phyloP scores from a whole-genome alignment of 2,329 filamentous ascomycete genomes.

The Ascomycota sp. region DNA sequence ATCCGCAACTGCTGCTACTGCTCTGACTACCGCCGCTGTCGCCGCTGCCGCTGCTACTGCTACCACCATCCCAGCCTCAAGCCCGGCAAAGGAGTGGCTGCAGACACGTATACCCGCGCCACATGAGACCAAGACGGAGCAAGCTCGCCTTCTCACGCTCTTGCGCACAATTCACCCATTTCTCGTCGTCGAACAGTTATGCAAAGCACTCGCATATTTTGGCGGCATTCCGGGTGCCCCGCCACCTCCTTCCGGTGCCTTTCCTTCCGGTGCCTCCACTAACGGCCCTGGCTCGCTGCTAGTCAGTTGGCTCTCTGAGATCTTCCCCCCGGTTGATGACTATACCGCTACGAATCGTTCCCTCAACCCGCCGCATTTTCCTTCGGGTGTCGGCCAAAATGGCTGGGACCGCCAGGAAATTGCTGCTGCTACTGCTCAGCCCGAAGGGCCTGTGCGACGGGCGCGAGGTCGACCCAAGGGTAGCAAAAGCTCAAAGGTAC shows the following conservation, averaged over 20 bases:
- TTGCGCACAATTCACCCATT: constrained; percentile 31
- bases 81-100: background rate
- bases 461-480: constrained; percentile 32
- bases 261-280: constrained; percentile 30
- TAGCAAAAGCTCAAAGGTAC: constrained; percentile 17
- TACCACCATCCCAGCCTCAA: background rate
- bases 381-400: constrained; percentile 1
- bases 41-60: background rate
- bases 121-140: constrained; percentile 32
- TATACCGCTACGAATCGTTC: constrained; percentile 1
- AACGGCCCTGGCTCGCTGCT: constrained; percentile 36
- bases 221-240: constrained; percentile 34
- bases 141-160: constrained; percentile 34
- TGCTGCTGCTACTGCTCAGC: background rate
- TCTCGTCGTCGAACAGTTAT: constrained; percentile 37
- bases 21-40: background rate
- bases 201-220: constrained; percentile 39
- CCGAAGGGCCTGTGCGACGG: constrained; percentile 14
- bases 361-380: background rate
- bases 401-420: background rate
- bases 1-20: background rate
- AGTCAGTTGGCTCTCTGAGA: constrained; percentile 38
- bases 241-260: constrained; percentile 26
- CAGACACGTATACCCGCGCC: constrained; percentile 6
- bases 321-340: constrained; percentile 26